Conservation (phyloP, 805 yeast genomes). For the Blastobotrys peoriensis region DNA sequence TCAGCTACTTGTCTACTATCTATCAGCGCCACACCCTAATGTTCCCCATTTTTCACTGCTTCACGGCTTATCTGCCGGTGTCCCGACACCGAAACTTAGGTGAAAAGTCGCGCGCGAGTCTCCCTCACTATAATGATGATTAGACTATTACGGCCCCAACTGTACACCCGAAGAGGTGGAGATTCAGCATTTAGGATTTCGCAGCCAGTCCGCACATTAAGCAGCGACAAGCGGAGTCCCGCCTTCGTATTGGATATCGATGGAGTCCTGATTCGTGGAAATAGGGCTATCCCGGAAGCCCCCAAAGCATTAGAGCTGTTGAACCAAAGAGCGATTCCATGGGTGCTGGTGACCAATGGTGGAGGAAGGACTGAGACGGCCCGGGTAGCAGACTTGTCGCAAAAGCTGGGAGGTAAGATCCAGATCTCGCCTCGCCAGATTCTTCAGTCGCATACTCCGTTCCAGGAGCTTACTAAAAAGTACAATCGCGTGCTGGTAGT, state of each 20-base stretch:
- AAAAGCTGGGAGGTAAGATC: conserved; percentile 35
- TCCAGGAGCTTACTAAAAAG: conserved; percentile 48
- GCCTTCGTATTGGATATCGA: conserved; percentile 48
- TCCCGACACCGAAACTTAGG: too few species aligned
- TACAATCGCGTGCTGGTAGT: conserved; percentile 66
- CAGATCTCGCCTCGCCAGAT: conserved; percentile 55
- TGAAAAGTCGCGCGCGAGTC: too few species aligned
- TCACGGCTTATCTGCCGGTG: too few species aligned
- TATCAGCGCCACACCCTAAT: too few species aligned
- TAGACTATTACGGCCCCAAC: conserved; percentile 1
- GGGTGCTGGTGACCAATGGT: conserved; percentile 82
- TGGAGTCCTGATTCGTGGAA: conserved; percentile 79
- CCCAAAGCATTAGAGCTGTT: conserved; percentile 51
- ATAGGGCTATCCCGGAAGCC: conserved; percentile 60
- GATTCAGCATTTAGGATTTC: too few species aligned
- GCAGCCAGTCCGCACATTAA: too few species aligned
- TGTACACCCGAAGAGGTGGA: too few species aligned
- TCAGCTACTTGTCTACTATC: too few species aligned
- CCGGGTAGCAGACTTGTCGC: conserved; percentile 50
- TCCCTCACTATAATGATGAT: background rate
- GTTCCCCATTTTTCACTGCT: too few species aligned
- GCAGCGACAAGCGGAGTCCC: conserved; percentile 8
- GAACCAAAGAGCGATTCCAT: conserved; percentile 56
- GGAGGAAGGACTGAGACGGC: conserved; percentile 69
- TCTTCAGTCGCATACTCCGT: conserved; percentile 85